These are phyloP conservation scores for Pythium dissimile DNA, from an alignment of 352 stramenopile genomes.

Conservation along the genomic window DNA sequence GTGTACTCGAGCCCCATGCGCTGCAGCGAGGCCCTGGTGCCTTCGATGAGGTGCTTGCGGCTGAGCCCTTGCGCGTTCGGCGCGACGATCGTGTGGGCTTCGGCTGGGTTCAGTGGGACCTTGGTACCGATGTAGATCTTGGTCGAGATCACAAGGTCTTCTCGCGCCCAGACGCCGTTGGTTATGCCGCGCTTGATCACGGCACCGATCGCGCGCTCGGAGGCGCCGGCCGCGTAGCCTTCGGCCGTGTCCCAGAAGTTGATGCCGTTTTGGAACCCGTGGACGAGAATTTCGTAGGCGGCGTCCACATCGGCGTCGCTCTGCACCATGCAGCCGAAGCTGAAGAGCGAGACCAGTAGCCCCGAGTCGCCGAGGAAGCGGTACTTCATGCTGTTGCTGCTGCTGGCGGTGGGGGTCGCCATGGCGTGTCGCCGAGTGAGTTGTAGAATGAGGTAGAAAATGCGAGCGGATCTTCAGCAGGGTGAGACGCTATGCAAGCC, in stretches of 20 bases:
- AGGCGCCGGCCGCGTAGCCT: constrained; percentile 23
- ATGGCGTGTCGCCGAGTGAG: not conserved
- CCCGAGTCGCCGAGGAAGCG: constrained; percentile 1
- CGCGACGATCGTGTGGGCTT: constrained; percentile 38
- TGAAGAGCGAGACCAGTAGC: constrained; percentile 39
- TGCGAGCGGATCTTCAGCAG: not conserved
- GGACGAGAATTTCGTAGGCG: constrained; percentile 19
- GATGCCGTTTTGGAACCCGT: constrained; percentile 27
- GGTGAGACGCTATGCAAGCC: not conserved
- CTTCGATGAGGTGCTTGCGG: constrained; percentile 55
- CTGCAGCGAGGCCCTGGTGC: constrained; percentile 39
- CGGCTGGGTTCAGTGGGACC: constrained; percentile 10
- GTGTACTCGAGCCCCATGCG: constrained; percentile 42
- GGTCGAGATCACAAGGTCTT: constrained; percentile 14
- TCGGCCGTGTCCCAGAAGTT: constrained; percentile 35
- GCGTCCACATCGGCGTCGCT: not conserved
- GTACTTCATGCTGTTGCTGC: not conserved
- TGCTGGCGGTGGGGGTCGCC: not conserved
- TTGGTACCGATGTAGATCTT: constrained; percentile 28
- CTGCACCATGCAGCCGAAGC: constrained; percentile 26
- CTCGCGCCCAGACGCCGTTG: constrained; percentile 6
- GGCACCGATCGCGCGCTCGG: constrained; percentile 22
- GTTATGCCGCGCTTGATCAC: constrained; percentile 22
- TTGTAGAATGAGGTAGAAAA: too few relatives aligned
- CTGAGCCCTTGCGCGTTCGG: constrained; percentile 28